Percentiles rank a stretch among this genome's conserved stretches.
Conservation (phyloP, 2,329 filamentous ascomycete genomes). For the Microascus cirrosus region DNA sequence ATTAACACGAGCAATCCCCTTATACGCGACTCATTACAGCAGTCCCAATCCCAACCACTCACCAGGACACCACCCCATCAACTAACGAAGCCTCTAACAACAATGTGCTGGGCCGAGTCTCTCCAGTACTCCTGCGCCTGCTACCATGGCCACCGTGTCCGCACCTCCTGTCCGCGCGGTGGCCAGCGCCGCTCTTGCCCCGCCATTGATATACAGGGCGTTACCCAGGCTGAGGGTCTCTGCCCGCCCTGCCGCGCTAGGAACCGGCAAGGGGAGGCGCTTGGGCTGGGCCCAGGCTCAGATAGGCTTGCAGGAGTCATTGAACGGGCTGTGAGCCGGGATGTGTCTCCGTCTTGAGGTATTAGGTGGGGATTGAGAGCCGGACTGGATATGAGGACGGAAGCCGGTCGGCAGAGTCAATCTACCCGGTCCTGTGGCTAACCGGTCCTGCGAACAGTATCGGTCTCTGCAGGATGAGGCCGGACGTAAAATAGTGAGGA, state of each 20-base stretch:
- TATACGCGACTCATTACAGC: background rate
- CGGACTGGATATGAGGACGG: background rate
- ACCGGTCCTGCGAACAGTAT: too few relatives aligned
- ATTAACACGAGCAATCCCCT: background rate
- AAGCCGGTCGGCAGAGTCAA: background rate
- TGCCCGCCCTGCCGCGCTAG: constrained; percentile 1
- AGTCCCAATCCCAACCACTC: background rate
- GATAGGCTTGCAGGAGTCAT: background rate
- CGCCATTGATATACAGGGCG: background rate
- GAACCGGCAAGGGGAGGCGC: background rate
- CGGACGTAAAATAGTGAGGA: too few relatives aligned
- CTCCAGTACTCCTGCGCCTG: constrained; percentile 2
- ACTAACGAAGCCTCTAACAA: background rate
- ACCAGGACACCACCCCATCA: background rate
- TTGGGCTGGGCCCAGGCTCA: background rate
- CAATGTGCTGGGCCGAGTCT: constrained; percentile 1
- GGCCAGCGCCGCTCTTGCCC: background rate
- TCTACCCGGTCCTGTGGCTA: too few relatives aligned
- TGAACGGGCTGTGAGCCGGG: background rate
- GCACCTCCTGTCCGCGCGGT: background rate
- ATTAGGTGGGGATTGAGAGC: background rate
- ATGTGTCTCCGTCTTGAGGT: background rate
- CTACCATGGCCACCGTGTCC: background rate
- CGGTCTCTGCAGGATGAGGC: too few relatives aligned
- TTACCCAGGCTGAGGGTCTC: background rate